Percentiles rank a stretch among this genome's conserved stretches.
These are phyloP conservation scores for Biscogniauxia sp. DNA, from an alignment of 2,329 filamentous ascomycete genomes.

Conservation along the genomic window DNA sequence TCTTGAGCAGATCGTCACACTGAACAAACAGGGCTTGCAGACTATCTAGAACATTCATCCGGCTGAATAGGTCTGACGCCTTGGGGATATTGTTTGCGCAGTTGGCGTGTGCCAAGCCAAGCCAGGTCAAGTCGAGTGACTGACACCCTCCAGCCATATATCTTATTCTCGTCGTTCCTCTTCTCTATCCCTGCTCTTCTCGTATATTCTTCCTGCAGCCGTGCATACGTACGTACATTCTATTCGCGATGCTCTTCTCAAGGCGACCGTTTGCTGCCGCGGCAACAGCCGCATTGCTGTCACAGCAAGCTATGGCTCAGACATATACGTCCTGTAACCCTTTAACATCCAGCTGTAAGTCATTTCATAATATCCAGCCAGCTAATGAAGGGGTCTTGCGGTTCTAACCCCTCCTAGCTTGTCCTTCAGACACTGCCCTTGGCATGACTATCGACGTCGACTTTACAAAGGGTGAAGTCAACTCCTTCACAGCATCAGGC, in stretches of 20 bases:
- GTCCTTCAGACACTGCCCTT: conserved; percentile 74
- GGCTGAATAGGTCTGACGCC: too few species aligned
- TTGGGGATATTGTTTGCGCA: too few species aligned
- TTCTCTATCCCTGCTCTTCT: conserved; percentile 5
- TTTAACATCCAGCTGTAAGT: conserved; percentile 26
- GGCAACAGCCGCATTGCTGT: conserved; percentile 21
- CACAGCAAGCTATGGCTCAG: conserved; percentile 24
- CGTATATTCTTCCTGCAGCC: conserved; percentile 8
- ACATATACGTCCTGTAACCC: conserved; percentile 33
- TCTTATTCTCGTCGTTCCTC: conserved; percentile 2
- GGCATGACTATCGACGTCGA: conserved; percentile 81
- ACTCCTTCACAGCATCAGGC: conserved; percentile 69
- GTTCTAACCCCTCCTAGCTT: conserved; percentile 46
- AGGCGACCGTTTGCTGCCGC: conserved; percentile 19
- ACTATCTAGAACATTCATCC: neutral
- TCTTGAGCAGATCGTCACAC: neutral
- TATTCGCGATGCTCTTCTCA: conserved; percentile 22
- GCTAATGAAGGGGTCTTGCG: neutral
- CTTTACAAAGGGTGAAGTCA: conserved; percentile 74
- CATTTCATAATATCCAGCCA: neutral
- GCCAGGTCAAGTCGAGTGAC: neutral
- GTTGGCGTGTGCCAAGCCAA: neutral
- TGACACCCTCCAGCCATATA: neutral
- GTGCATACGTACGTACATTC: conserved; percentile 6
- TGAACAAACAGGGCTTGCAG: neutral